Evolutionary conservation across 768 basidiomycete genomes (phyloP).

Genomic region (Boletus huronensis): DNA sequence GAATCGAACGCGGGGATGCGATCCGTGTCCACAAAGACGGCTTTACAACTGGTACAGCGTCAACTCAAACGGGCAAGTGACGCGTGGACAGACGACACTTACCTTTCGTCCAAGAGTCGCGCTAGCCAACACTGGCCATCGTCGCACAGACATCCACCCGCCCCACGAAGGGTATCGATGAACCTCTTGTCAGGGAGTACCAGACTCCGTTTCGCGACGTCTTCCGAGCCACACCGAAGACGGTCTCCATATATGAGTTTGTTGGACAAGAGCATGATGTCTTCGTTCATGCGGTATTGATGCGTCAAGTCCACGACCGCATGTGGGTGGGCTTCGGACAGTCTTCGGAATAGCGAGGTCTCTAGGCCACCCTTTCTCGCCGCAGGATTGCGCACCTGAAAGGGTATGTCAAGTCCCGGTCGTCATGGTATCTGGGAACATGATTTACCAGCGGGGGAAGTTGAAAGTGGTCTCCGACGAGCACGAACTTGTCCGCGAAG

Average conservation of each 20-base stretch:
- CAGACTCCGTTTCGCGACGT: constrained; percentile 60
- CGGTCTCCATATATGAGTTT: constrained; percentile 77
- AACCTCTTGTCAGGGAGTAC: constrained; percentile 46
- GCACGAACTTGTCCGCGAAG: constrained; percentile 85
- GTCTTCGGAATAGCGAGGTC: constrained; percentile 80
- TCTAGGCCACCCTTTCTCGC: constrained; percentile 88
- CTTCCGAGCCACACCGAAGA: constrained; percentile 73
- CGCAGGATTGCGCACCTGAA: constrained; percentile 74
- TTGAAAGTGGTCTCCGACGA: constrained; percentile 97
- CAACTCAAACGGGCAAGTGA: background rate
- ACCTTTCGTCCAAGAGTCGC: constrained; percentile 62
- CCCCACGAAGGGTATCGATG: constrained; percentile 43
- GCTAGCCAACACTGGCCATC: constrained; percentile 66
- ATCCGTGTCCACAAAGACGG: constrained; percentile 95
- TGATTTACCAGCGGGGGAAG: constrained; percentile 82
- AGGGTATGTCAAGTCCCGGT: background rate
- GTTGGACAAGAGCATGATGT: constrained; percentile 92
- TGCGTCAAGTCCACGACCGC: constrained; percentile 81
- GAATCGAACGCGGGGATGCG: constrained; percentile 73
- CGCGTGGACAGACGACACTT: constrained; percentile 12
- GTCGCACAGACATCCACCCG: constrained; percentile 29
- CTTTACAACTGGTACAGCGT: constrained; percentile 58
- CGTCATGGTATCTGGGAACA: background rate
- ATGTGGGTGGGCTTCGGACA: constrained; percentile 83
- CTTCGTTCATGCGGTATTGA: constrained; percentile 96